Evolutionary conservation across 345 rosid genomes (phyloP).

Genomic region (Citrus maxima): DNA sequence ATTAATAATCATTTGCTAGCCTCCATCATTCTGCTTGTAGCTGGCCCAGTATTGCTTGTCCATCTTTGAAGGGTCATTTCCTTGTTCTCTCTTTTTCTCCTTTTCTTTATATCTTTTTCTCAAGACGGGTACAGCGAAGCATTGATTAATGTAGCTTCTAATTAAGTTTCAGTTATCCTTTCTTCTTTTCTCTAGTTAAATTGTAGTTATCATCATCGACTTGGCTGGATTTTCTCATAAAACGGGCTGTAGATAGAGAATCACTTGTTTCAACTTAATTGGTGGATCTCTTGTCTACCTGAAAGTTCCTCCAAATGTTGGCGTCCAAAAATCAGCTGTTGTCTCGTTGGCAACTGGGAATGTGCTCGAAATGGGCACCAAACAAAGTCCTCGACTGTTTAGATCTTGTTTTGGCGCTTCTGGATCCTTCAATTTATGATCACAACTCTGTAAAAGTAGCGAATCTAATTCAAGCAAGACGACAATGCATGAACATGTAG

Average conservation of each 20-base stretch:
- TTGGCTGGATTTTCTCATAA: slow-evolving; percentile 3
- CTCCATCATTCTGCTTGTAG: slow-evolving; percentile 36
- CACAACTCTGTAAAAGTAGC: slow-evolving; percentile 21
- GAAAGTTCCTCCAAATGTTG: slow-evolving; percentile 73
- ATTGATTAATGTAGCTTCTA: slow-evolving; percentile 21
- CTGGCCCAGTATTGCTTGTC: slow-evolving; percentile 35
- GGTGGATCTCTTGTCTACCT: slow-evolving; percentile 25
- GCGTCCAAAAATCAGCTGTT: slow-evolving; percentile 65
- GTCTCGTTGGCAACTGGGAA: slow-evolving; percentile 64
- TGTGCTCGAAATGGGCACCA: slow-evolving; percentile 73
- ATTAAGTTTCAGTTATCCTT: slow-evolving; percentile 14
- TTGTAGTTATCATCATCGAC: slow-evolving; percentile 15
- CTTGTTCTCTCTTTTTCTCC: slow-evolving; percentile 14
- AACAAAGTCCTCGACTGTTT: slow-evolving; percentile 74
- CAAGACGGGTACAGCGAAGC: slow-evolving; percentile 39
- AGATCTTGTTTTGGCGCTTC: slow-evolving; percentile 56
- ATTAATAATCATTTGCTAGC: slow-evolving; percentile 42
- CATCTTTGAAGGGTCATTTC: slow-evolving; percentile 31
- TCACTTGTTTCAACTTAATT: not conserved
- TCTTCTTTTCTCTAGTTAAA: not conserved
- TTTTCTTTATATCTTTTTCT: slow-evolving; percentile 35
- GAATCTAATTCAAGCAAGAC: not conserved
- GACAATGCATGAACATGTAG: not conserved
- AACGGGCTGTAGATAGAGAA: too few species aligned
- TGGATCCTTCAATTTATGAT: slow-evolving; percentile 28